Evolutionary conservation across 192 early-diverging fungal genomes (phyloP).

Genomic region (Rhizoclosmatium globosum): DNA sequence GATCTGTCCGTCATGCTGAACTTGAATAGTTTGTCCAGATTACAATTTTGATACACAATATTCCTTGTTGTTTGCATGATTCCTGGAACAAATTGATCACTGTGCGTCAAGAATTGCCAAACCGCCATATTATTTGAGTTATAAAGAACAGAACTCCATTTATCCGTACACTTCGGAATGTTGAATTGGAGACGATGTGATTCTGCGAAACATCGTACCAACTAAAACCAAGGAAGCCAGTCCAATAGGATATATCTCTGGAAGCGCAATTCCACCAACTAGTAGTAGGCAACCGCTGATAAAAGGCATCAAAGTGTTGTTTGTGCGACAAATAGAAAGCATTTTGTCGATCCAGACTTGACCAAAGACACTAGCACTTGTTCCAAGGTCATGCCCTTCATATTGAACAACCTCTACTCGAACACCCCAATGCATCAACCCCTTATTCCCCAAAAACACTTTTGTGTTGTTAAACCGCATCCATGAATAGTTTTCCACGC

Average conservation of each 20-base stretch:
- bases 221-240: not conserved
- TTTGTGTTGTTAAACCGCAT: slow-evolving; percentile 42
- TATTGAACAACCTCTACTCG: slow-evolving; percentile 25
- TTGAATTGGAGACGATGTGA: slow-evolving; percentile 40
- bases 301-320: slow-evolving; percentile 22
- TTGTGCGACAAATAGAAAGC: slow-evolving; percentile 33
- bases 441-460: slow-evolving; percentile 44
- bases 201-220: slow-evolving; percentile 42
- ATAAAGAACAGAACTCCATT: slow-evolving; percentile 10
- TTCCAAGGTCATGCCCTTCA: slow-evolving; percentile 28
- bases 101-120: slow-evolving; percentile 39
- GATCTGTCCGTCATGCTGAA: slow-evolving; percentile 19
- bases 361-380: slow-evolving; percentile 40
- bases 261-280: not conserved
- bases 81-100: slow-evolving; percentile 40
- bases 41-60: slow-evolving; percentile 32
- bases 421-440: slow-evolving; percentile 42
- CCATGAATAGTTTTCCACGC: slow-evolving; percentile 16
- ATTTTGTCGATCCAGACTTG: slow-evolving; percentile 36
- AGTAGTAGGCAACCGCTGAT: slow-evolving; percentile 12
- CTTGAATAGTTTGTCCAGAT: slow-evolving; percentile 22
- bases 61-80: slow-evolving; percentile 42
- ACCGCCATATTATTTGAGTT: slow-evolving; percentile 31
- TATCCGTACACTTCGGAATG: slow-evolving; percentile 43
- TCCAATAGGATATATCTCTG: not conserved